These are phyloP conservation scores for Anacardium occidentale DNA, from an alignment of 345 rosid species.

Conservation along the genomic window DNA sequence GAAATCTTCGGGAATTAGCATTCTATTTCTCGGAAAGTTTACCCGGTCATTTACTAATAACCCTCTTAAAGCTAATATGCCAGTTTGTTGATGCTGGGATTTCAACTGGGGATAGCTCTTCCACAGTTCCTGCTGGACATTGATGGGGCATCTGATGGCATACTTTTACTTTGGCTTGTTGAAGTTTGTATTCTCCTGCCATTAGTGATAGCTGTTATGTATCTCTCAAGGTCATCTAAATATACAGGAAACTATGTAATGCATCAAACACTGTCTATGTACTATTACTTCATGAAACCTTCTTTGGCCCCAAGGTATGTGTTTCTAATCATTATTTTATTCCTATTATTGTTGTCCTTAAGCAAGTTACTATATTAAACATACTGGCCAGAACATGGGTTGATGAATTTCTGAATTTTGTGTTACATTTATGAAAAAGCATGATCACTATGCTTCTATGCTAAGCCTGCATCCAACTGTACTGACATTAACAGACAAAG, in stretches of 20 bases:
- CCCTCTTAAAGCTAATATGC: conserved; percentile 17
- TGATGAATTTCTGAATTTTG: background rate
- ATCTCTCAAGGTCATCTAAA: conserved; percentile 93
- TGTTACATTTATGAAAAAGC: background rate
- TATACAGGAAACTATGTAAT: conserved; percentile 97
- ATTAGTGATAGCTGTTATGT: conserved; percentile 87
- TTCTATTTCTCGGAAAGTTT: conserved; percentile 8
- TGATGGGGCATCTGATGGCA: conserved; percentile 96
- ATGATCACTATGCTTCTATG: background rate
- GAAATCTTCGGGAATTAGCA: background rate
- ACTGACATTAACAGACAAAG: too few relatives aligned
- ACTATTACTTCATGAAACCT: conserved; percentile 91
- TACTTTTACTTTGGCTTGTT: conserved; percentile 94
- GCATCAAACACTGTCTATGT: conserved; percentile 91
- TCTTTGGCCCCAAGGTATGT: conserved; percentile 95
- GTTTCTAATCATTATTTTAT: background rate
- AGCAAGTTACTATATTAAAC: background rate
- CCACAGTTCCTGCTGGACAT: conserved; percentile 90
- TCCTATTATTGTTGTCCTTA: background rate
- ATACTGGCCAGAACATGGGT: conserved; percentile 4
- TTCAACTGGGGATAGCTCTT: conserved; percentile 99
- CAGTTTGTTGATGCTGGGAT: conserved; percentile 58
- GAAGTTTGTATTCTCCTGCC: conserved; percentile 97
- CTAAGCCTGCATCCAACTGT: too few relatives aligned
- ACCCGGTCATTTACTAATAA: background rate